Conservation (phyloP, 306 rosid species). For the Senna siamea region DNA sequence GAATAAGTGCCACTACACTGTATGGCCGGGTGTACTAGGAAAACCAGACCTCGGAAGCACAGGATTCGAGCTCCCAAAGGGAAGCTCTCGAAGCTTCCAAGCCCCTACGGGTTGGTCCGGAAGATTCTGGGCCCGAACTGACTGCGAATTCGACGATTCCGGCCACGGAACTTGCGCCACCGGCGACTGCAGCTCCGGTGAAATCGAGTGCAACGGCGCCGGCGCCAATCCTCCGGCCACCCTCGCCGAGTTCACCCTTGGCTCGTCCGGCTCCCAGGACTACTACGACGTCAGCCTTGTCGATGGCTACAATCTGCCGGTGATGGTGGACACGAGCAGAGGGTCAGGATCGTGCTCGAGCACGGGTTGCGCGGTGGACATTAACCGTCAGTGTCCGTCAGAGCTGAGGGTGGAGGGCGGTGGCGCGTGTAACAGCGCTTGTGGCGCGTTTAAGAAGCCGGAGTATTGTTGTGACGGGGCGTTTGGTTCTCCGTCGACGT, state of each 20-base stretch:
- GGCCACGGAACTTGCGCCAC: slow-evolving; percentile 68
- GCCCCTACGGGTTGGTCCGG: slow-evolving; percentile 95
- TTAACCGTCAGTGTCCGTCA: slow-evolving; percentile 68
- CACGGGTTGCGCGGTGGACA: slow-evolving; percentile 74
- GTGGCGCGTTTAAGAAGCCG: slow-evolving; percentile 75
- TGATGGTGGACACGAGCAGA: slow-evolving; percentile 66
- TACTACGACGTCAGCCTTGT: slow-evolving; percentile 94
- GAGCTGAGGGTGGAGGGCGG: slow-evolving; percentile 65
- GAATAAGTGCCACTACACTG: slow-evolving; percentile 81
- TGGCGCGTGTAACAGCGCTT: slow-evolving; percentile 84
- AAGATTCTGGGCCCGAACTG: slow-evolving; percentile 87
- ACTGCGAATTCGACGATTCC: slow-evolving; percentile 60
- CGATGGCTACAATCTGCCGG: slow-evolving; percentile 86
- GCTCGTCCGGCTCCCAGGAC: slow-evolving; percentile 71
- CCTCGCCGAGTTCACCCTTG: slow-evolving; percentile 88
- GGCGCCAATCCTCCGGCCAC: slow-evolving; percentile 89
- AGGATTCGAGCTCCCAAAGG: slow-evolving; percentile 68
- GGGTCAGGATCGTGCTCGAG: slow-evolving; percentile 68
- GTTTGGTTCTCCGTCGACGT: slow-evolving; percentile 62
- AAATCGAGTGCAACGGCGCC: slow-evolving; percentile 69
- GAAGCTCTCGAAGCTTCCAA: slow-evolving; percentile 57
- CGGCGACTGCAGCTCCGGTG: slow-evolving; percentile 84
- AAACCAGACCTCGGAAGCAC: slow-evolving; percentile 72
- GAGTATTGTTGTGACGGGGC: slow-evolving; percentile 89
- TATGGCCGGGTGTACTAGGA: slow-evolving; percentile 95